These are phyloP conservation scores for Grigorovia transvaalensis DNA, from an alignment of 805 yeast genomes.

Conservation along the genomic window DNA sequence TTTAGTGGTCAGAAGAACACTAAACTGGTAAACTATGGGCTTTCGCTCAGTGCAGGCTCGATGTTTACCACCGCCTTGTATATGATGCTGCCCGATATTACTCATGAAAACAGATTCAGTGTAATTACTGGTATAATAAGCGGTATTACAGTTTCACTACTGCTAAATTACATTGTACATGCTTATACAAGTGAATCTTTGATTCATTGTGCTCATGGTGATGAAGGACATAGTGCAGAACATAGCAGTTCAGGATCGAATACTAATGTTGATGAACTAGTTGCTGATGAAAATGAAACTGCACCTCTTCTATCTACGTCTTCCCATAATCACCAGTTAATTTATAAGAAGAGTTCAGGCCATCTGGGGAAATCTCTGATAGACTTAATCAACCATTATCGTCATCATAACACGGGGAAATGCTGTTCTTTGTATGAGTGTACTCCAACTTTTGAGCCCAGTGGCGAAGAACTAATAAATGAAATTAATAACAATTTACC, in stretches of 20 bases:
- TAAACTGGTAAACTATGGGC: slow-evolving; percentile 57
- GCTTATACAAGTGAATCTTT: slow-evolving; percentile 67
- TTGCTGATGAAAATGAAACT: not conserved
- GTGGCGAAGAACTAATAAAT: not conserved
- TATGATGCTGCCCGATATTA: slow-evolving; percentile 64
- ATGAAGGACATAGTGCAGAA: slow-evolving; percentile 8
- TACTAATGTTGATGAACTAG: not conserved
- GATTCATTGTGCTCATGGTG: slow-evolving; percentile 71
- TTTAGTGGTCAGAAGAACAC: slow-evolving; percentile 30
- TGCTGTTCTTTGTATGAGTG: slow-evolving; percentile 2
- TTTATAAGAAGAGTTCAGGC: not conserved
- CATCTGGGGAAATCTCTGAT: slow-evolving; percentile 1
- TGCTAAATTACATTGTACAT: slow-evolving; percentile 59
- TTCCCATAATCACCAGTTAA: not conserved
- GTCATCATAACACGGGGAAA: slow-evolving; percentile 3
- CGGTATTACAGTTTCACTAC: slow-evolving; percentile 54
- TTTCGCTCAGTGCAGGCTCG: slow-evolving; percentile 76
- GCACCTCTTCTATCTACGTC: not conserved
- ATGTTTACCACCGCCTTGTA: slow-evolving; percentile 68
- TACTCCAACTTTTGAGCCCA: slow-evolving; percentile 2
- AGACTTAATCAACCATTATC: slow-evolving; percentile 1
- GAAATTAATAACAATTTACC: not conserved
- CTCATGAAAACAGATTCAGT: slow-evolving; percentile 31
- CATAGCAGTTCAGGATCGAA: not conserved
- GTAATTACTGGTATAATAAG: slow-evolving; percentile 34